Percentiles rank a stretch among this genome's conserved stretches.
Evolutionary conservation across 352 stramenopile species (phyloP).

Genomic region (Phytophthora uliginosa): DNA sequence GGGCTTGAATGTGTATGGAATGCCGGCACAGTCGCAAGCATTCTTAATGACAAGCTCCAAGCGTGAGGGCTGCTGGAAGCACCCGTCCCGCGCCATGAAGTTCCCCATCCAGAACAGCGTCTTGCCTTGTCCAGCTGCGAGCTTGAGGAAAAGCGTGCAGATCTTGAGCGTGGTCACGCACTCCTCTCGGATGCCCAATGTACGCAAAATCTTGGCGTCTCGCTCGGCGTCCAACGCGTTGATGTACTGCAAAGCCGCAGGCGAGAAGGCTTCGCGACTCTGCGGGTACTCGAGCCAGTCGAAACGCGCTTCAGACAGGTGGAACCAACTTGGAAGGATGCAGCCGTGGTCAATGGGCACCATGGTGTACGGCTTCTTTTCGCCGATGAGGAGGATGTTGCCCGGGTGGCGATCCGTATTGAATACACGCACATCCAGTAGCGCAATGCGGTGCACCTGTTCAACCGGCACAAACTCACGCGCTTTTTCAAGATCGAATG

Average conservation of each 20-base stretch:
- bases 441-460: conserved; percentile 85
- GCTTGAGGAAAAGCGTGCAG: conserved; percentile 77
- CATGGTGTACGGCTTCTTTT: conserved; percentile 85
- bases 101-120: conserved; percentile 76
- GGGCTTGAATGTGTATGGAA: conserved; percentile 65
- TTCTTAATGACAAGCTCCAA: conserved; percentile 60
- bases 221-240: conserved; percentile 55
- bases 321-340: conserved; percentile 85
- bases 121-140: conserved; percentile 54
- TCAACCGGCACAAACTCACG: conserved; percentile 73
- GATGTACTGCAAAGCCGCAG: conserved; percentile 60
- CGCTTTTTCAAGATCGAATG: conserved; percentile 67
- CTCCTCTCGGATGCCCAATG: conserved; percentile 75
- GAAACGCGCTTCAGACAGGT: conserved; percentile 82
- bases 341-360: conserved; percentile 82
- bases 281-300: conserved; percentile 88
- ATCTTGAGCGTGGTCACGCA: conserved; percentile 82
- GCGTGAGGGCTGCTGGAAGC: conserved; percentile 72
- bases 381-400: conserved; percentile 83
- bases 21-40: conserved; percentile 51
- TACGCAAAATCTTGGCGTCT: conserved; percentile 61
- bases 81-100: conserved; percentile 75
- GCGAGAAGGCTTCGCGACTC: conserved; percentile 64
- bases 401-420: conserved; percentile 90
- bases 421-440: conserved; percentile 88